phyloP scores from a whole-genome alignment of 2,329 filamentous ascomycete species.

The Aurifilum marmelostoma region DNA sequence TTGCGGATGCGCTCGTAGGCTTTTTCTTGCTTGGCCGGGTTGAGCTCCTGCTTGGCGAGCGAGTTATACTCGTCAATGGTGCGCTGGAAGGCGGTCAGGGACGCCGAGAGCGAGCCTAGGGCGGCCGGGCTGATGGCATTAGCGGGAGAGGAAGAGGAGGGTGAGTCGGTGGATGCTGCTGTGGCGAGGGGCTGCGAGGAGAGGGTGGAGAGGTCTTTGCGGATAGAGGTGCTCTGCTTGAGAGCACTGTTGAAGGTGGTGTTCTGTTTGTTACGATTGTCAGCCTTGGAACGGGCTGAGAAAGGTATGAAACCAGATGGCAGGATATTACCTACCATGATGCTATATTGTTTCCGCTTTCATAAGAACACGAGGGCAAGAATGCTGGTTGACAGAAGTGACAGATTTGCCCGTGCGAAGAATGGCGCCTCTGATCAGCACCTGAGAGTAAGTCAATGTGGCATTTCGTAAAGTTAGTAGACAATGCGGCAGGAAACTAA shows the following conservation, averaged over 20 bases:
- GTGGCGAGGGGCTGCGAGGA: slow-evolving; percentile 42
- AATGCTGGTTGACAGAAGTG: neutral
- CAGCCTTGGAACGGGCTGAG: neutral
- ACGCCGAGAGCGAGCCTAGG: slow-evolving; percentile 71
- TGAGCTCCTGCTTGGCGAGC: slow-evolving; percentile 85
- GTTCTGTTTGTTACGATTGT: slow-evolving; percentile 56
- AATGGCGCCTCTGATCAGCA: neutral
- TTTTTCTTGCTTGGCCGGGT: slow-evolving; percentile 89
- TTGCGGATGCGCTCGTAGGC: slow-evolving; percentile 82
- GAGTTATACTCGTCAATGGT: slow-evolving; percentile 91
- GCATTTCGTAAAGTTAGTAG: slow-evolving; percentile 4
- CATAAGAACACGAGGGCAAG: neutral
- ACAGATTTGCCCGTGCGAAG: neutral
- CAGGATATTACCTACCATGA: slow-evolving; percentile 5
- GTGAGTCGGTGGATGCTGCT: slow-evolving; percentile 32
- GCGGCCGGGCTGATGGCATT: slow-evolving; percentile 59
- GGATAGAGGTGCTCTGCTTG: slow-evolving; percentile 81
- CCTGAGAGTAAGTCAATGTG: slow-evolving; percentile 15
- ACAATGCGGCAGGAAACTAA: slow-evolving; percentile 1
- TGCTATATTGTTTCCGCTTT: neutral
- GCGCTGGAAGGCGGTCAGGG: slow-evolving; percentile 73
- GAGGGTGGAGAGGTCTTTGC: slow-evolving; percentile 74
- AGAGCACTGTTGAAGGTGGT: slow-evolving; percentile 84
- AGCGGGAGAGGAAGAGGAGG: slow-evolving; percentile 51
- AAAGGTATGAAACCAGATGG: accelerated